Conservation (phyloP, 2,329 filamentous ascomycete genomes). For the Ascochyta koolunga region DNA sequence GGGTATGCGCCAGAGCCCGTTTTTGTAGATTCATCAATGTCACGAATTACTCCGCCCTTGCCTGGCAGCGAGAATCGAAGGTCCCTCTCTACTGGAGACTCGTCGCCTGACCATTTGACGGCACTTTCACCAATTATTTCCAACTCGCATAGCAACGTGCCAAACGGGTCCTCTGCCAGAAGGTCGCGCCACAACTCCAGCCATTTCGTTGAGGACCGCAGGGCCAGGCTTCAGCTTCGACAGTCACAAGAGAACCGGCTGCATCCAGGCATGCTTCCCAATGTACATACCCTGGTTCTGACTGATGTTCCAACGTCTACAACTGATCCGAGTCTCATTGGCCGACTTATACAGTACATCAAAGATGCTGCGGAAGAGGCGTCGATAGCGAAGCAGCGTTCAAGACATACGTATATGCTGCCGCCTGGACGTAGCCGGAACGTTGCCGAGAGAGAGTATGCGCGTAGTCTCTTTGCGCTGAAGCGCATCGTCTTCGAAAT, state of each 20-base stretch:
- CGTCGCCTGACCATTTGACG: constrained; percentile 3
- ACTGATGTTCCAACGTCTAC: constrained; percentile 62
- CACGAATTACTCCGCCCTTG: constrained; percentile 23
- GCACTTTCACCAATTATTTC: constrained; percentile 25
- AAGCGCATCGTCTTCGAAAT: constrained; percentile 62
- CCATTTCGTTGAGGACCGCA: constrained; percentile 37
- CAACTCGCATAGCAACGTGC: not conserved
- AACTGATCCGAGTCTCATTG: constrained; percentile 45
- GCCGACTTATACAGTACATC: constrained; percentile 60
- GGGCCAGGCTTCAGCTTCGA: constrained; percentile 38
- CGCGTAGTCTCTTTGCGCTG: constrained; percentile 61
- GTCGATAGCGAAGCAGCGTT: constrained; percentile 58
- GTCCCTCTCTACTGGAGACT: constrained; percentile 3
- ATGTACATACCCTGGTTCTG: constrained; percentile 61
- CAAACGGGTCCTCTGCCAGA: not conserved
- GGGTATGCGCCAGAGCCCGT: constrained; percentile 56
- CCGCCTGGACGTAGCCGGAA: constrained; percentile 62
- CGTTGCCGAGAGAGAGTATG: constrained; percentile 56
- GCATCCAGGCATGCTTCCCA: constrained; percentile 62
- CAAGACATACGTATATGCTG: constrained; percentile 62
- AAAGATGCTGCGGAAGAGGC: constrained; percentile 63
- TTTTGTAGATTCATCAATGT: constrained; percentile 18
- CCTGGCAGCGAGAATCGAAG: constrained; percentile 11
- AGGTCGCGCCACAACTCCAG: constrained; percentile 33
- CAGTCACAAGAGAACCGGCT: constrained; percentile 47